phyloP scores from a whole-genome alignment of 768 basidiomycete genomes.

The Mycena pura region DNA sequence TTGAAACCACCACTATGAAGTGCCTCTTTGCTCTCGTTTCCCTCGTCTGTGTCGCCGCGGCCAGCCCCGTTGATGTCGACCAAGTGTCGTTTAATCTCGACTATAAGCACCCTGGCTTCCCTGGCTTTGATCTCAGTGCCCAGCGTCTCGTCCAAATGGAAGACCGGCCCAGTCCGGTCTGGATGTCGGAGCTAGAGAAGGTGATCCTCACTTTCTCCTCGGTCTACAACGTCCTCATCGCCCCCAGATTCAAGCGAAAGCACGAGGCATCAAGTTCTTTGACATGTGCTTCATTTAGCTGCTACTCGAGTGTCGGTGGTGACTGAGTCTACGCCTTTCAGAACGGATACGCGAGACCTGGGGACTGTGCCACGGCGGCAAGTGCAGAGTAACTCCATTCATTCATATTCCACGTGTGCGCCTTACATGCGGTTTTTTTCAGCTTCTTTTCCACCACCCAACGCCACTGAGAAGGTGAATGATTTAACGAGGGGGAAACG shows the following conservation, averaged over 20 bases:
- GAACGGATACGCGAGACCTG: slow-evolving; percentile 77
- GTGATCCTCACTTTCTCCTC: slow-evolving; percentile 41
- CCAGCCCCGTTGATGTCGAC: slow-evolving; percentile 36
- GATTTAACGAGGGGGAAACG: neutral
- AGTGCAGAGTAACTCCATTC: slow-evolving; percentile 30
- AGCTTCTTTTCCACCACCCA: slow-evolving; percentile 65
- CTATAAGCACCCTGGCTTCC: slow-evolving; percentile 60
- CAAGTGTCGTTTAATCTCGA: slow-evolving; percentile 48
- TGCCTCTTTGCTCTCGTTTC: slow-evolving; percentile 50
- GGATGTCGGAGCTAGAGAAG: slow-evolving; percentile 93
- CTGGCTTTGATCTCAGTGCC: slow-evolving; percentile 70
- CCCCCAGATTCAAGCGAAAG: slow-evolving; percentile 75
- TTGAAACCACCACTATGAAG: slow-evolving; percentile 51
- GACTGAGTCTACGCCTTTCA: slow-evolving; percentile 35
- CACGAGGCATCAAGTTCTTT: slow-evolving; percentile 82
- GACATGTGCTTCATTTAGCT: slow-evolving; percentile 64
- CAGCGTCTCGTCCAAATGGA: slow-evolving; percentile 79
- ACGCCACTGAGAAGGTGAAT: slow-evolving; percentile 58
- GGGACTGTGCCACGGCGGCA: slow-evolving; percentile 49
- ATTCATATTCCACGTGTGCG: neutral
- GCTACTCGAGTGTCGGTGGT: slow-evolving; percentile 18
- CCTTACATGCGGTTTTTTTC: slow-evolving; percentile 32
- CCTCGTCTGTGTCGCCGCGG: slow-evolving; percentile 49
- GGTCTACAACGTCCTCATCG: slow-evolving; percentile 9
- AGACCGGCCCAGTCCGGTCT: slow-evolving; percentile 69